phyloP scores from a whole-genome alignment of 495 filamentous ascomycete genomes.

The Talaromyces wortmannii region DNA sequence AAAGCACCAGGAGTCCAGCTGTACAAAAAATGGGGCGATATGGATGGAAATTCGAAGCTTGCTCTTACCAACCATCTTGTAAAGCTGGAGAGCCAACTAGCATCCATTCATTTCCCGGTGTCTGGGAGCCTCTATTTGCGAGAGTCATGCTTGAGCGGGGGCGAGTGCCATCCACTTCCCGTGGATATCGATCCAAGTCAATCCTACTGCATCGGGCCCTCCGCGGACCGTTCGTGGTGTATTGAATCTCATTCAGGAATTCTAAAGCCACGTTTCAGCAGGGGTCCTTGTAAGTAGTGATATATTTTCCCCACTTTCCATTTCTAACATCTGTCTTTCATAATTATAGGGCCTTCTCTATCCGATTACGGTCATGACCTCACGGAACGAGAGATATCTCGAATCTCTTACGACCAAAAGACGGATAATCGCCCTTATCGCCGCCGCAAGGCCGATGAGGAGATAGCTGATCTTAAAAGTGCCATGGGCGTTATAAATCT shows the following conservation, averaged over 20 bases:
- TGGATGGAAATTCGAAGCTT: conserved; percentile 11
- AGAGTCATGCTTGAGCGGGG: conserved; percentile 6
- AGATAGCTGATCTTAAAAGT: conserved; percentile 3
- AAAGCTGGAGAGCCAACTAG: conserved; percentile 17
- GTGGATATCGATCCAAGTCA: not conserved
- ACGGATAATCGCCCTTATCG: not conserved
- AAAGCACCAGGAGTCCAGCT: conserved; percentile 20
- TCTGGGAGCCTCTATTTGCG: conserved; percentile 22
- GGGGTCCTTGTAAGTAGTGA: not conserved
- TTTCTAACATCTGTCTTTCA: not conserved
- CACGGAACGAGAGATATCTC: not conserved
- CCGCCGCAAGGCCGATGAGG: not conserved
- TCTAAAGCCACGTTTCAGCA: not conserved
- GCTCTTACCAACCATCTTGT: conserved; percentile 18
- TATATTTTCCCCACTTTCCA: not conserved
- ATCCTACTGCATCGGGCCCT: not conserved
- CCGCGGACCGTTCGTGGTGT: not conserved
- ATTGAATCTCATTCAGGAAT: not conserved
- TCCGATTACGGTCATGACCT: not conserved
- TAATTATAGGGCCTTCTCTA: not conserved
- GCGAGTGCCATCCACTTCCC: not conserved
- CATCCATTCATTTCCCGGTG: conserved; percentile 16
- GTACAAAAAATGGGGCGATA: conserved; percentile 19
- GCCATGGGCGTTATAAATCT: not conserved
- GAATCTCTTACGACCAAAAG: not conserved